Base-by-base conservation (phyloP, 2,329 filamentous ascomycete species). In the Stachybotrys elegans region DNA sequence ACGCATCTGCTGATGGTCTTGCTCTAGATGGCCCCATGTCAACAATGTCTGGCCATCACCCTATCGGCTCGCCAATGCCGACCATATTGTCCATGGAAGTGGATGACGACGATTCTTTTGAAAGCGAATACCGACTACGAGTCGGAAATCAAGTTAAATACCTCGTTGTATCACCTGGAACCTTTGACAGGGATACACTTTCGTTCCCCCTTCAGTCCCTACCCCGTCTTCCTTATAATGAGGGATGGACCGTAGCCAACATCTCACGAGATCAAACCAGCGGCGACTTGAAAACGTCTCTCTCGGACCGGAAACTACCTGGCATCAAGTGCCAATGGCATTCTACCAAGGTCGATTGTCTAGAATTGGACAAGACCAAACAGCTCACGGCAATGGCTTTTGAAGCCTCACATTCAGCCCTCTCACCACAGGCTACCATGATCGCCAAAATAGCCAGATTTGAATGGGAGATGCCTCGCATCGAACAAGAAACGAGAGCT, bases 381-480 rank as follows among this genome's bases (percentile, higher is more conserved):
- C 49, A 49, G 40, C 54, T 61, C 43, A 59, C 53, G 19, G 49
- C 49, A 49, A 49, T 44, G 50, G 44, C 47, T 41, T 56, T 57
- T 45, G 52, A 59, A 51, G 53, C 51, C 45, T 52, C 31, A 44
- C 46, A 54, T 46, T 48, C 48, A 17, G 45, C 43, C 37, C 43
- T 50, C 46, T 45, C 20, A 50, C 16, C 37, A 19, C n/a, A 29
- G 44, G 13, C 36, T n/a, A 35, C 37, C 22, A 22, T 34, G 13
- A 35, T 64, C 47, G 60, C 58, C 40, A 62, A 63, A 48, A 58
- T 59, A 40, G 59, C 59, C 22, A 48, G 57, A 34, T 61, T 62
- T 38, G 54, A 60, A 44, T 63, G 56, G 58, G 51, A 61, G 34
- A 45, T 64, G n/a, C 55, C 51, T 22, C 50, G 51, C 22, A 52